Percentiles rank a stretch among this genome's conserved stretches.
These are phyloP conservation scores for Fusarium odoratissimum DNA, from an alignment of 2,329 filamentous ascomycete species.

Conservation along the genomic window DNA sequence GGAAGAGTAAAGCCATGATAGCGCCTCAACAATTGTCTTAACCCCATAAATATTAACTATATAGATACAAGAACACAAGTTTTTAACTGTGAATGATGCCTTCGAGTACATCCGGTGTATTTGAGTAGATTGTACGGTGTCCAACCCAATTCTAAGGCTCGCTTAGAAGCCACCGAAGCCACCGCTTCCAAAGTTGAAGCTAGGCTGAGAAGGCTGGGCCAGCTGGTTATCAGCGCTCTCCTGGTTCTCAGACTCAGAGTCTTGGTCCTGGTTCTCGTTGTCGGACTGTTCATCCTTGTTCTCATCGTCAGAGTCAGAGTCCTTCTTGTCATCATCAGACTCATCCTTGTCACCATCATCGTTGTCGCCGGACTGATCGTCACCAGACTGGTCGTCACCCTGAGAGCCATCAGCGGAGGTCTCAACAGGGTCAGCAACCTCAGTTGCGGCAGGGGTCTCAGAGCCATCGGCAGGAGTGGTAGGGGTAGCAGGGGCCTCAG, in stretches of 20 bases:
- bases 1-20: neutral
- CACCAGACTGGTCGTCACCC: neutral
- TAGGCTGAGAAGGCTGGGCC: neutral
- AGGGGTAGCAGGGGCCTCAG: conserved; percentile 19
- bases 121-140: fast-evolving
- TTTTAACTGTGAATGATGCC: neutral
- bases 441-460: neutral
- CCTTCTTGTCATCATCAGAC: conserved; percentile 3
- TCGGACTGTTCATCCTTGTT: neutral
- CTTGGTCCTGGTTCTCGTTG: neutral
- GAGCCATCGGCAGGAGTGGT: neutral
- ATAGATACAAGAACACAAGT: neutral
- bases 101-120: neutral
- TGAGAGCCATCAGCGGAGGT: conserved; percentile 3
- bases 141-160: fast-evolving
- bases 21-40: neutral
- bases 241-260: neutral
- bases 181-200: neutral
- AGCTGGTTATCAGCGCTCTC: neutral
- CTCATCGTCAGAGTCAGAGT: neutral
- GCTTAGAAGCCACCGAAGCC: conserved; percentile 8
- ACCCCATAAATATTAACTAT: neutral
- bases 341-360: conserved; percentile 1
- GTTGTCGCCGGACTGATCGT: neutral
- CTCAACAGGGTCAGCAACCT: conserved; percentile 9